These are phyloP conservation scores for Myxozyma geophila DNA, from an alignment of 805 yeast genomes.

Conservation along the genomic window DNA sequence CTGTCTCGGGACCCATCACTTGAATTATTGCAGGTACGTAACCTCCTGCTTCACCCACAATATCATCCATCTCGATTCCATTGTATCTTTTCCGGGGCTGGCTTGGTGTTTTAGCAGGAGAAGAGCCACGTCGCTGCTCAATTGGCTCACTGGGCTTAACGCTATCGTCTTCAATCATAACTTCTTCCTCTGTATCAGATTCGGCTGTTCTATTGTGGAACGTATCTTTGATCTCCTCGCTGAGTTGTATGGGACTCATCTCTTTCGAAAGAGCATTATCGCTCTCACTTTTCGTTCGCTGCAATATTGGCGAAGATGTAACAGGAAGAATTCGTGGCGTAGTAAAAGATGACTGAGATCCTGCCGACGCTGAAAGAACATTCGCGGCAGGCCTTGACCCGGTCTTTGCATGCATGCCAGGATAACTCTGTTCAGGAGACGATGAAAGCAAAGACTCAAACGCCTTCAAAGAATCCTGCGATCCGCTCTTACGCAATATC, in stretches of 20 bases:
- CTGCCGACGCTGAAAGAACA: not conserved
- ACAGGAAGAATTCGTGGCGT: constrained; percentile 12
- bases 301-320: constrained; percentile 4
- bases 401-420: not conserved
- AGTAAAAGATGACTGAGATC: constrained; percentile 11
- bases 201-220: not conserved
- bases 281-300: constrained; percentile 8
- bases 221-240: constrained; percentile 19
- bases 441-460: constrained; percentile 21
- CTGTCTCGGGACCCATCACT: constrained; percentile 22
- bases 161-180: not conserved
- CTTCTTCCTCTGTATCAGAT: constrained; percentile 7
- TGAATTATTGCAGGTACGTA: constrained; percentile 30
- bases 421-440: not conserved
- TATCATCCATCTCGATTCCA: constrained; percentile 32
- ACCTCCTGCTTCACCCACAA: constrained; percentile 15
- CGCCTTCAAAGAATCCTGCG: constrained; percentile 24
- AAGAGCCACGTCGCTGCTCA: not conserved
- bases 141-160: not conserved
- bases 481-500: constrained; percentile 5
- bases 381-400: not conserved
- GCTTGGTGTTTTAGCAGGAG: not conserved
- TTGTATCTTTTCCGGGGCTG: not conserved
- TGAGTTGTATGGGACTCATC: constrained; percentile 15
- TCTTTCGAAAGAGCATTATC: constrained; percentile 1